These are phyloP conservation scores for Aspergillus latus DNA, from an alignment of 2,329 filamentous ascomycete genomes.

Conservation along the genomic window DNA sequence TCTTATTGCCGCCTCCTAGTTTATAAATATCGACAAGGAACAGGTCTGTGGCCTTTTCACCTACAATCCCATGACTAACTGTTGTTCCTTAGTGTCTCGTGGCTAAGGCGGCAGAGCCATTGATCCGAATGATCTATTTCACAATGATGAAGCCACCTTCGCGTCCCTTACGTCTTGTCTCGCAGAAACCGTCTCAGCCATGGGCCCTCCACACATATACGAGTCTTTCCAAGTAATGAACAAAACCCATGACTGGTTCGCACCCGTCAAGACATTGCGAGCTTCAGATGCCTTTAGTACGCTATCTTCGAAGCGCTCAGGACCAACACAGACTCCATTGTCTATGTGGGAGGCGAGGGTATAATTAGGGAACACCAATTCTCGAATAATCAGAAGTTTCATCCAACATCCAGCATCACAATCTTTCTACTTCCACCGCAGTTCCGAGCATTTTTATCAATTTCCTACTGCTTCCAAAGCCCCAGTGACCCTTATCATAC, in stretches of 20 bases:
- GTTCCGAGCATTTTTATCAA: background rate
- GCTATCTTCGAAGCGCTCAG: background rate
- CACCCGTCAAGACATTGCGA: background rate
- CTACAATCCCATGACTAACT: too few relatives aligned
- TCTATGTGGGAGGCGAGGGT: background rate
- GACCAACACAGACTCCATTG: background rate
- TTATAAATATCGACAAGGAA: background rate
- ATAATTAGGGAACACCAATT: background rate
- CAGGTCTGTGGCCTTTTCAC: background rate
- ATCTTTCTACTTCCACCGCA: background rate
- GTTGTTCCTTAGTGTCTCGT: too few relatives aligned
- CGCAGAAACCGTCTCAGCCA: too few relatives aligned
- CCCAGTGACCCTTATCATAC: too few relatives aligned
- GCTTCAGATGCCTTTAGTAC: background rate
- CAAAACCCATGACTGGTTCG: too few relatives aligned
- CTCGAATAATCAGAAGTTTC: background rate
- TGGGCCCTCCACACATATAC: too few relatives aligned
- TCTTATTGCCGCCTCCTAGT: background rate
- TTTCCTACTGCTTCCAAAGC: too few relatives aligned
- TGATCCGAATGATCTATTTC: too few relatives aligned
- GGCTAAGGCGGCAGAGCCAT: too few relatives aligned
- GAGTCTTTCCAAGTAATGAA: too few relatives aligned
- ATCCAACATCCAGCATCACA: background rate
- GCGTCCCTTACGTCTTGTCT: too few relatives aligned
- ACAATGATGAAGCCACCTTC: too few relatives aligned